Evolutionary conservation across 805 yeast species (phyloP).

Genomic region (Wickerhamomyces bisporus): DNA sequence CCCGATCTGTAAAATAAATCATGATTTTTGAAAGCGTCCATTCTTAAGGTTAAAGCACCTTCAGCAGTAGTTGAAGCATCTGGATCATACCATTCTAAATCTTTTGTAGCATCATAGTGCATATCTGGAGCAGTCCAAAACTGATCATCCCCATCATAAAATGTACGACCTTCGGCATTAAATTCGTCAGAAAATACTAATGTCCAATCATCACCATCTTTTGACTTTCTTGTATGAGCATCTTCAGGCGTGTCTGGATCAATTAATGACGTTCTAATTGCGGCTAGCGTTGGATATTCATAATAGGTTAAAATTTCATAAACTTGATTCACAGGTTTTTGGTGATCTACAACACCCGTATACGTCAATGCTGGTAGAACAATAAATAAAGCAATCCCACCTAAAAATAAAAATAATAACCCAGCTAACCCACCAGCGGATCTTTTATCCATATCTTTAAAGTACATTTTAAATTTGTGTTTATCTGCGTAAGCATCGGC

Average conservation of each 20-base stretch:
- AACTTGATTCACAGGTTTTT: constrained; percentile 13
- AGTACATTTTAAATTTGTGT: constrained; percentile 57
- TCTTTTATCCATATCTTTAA: constrained; percentile 60
- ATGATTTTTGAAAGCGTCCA: constrained; percentile 84
- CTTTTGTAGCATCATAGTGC: constrained; percentile 82
- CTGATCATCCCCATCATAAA: constrained; percentile 88
- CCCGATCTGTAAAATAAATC: constrained; percentile 80
- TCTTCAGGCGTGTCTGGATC: constrained; percentile 59
- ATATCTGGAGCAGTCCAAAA: constrained; percentile 83
- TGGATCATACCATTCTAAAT: constrained; percentile 93
- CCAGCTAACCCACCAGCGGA: constrained; percentile 62
- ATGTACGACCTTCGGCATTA: constrained; percentile 83
- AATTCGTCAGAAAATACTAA: constrained; percentile 90
- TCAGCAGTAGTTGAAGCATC: constrained; percentile 76
- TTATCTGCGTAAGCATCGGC: constrained; percentile 83
- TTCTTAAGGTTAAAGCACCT: constrained; percentile 61
- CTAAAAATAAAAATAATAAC: constrained; percentile 50
- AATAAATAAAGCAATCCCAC: constrained; percentile 64
- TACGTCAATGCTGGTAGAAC: constrained; percentile 80
- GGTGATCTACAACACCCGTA: constrained; percentile 53
- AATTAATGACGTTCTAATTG: constrained; percentile 45
- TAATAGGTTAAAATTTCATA: constrained; percentile 42
- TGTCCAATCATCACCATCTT: constrained; percentile 62
- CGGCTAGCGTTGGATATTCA: constrained; percentile 44
- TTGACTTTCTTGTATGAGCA: constrained; percentile 45